Base-by-base conservation (phyloP, 73 alveolate species). In the Blepharisma japonicum region DNA sequence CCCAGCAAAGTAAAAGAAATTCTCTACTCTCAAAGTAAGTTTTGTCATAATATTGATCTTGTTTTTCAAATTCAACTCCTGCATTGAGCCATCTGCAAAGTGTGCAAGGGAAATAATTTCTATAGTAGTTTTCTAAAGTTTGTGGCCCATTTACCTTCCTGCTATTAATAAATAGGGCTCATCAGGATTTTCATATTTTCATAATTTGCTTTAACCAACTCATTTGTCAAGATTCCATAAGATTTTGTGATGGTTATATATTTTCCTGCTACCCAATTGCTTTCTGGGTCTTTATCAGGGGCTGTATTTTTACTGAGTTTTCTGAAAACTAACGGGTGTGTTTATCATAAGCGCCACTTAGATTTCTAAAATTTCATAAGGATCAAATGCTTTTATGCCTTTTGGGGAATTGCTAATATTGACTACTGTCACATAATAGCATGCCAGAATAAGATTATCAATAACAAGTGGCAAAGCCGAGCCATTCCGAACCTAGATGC, bases 141-240 rank as follows among this genome's bases (percentile, higher is more conserved):
- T n/a, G n/a, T n/a, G n/a, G n/a, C n/a, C n/a, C n/a, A n/a, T n/a
- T n/a, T n/a, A n/a, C n/a, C n/a, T n/a, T n/a, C n/a, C n/a, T n/a
- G 87, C 89, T 71, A 82, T 76, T 86, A 89, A 77, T 3, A 94
- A 61, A 7, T 94, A 90, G 18, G 96, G 96, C 1, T 95, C 96
- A 81, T 92, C 98, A 21, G 98, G 96, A 76, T 93, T 90, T 32
- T 97, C 98, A 76, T 93, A 93, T 78, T 83, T 84, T 83, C 84
- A 85, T 80, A 93, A 79, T 93, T 93, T 71, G 79, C 90, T 81
- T 79, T 92, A 21, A 92, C 93, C 53, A 68, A 90, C 77, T 89
- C 95, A 71, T 92, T 88, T 42, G 96, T 92, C 39, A 92, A 77
- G 27, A 94, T 85, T 83, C 89, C 86, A 81, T 90, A 90, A 20